Percentiles rank a stretch among this genome's conserved stretches.
Evolutionary conservation across 139 green algal species (phyloP).

Genomic region (Micractinium sp.): DNA sequence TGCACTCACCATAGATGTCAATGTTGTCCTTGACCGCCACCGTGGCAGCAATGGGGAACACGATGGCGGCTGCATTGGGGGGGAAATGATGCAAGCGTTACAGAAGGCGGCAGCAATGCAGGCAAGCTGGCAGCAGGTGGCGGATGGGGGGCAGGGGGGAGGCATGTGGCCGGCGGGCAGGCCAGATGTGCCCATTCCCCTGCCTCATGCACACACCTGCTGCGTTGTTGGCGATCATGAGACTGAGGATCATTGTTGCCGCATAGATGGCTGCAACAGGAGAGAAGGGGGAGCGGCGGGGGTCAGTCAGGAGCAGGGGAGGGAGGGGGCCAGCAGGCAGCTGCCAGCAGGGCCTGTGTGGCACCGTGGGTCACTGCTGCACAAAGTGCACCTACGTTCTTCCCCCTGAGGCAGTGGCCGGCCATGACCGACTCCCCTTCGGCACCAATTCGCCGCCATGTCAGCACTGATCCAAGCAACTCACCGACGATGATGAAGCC

Average conservation of each 20-base stretch:
- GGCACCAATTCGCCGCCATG: background rate
- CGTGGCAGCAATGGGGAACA: slow-evolving; percentile 47
- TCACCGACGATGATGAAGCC: slow-evolving; percentile 39
- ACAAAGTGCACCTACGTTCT: background rate
- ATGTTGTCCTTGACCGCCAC: slow-evolving; percentile 21
- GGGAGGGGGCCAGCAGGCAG: background rate
- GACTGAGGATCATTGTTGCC: slow-evolving; percentile 53
- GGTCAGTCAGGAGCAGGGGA: background rate
- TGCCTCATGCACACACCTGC: too few relatives aligned
- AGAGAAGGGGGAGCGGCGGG: background rate
- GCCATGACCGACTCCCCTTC: too few relatives aligned
- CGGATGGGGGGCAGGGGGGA: too few relatives aligned
- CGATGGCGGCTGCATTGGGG: slow-evolving; percentile 51
- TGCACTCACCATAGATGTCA: slow-evolving; percentile 28
- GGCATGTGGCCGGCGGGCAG: too few relatives aligned
- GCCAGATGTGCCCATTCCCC: too few relatives aligned
- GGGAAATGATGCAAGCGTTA: too few relatives aligned
- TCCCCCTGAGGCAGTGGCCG: background rate
- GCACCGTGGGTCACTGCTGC: background rate
- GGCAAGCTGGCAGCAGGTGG: too few relatives aligned
- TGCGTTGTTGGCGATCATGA: slow-evolving; percentile 69
- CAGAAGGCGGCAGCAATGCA: too few relatives aligned
- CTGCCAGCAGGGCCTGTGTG: background rate
- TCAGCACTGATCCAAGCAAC: background rate
- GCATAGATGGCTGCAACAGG: slow-evolving; percentile 51